Evolutionary conservation across 805 yeast genomes (phyloP), one percentile per base, ranked within the genome.

Genomic region (Cyberlindnera xylosilytica): DNA sequence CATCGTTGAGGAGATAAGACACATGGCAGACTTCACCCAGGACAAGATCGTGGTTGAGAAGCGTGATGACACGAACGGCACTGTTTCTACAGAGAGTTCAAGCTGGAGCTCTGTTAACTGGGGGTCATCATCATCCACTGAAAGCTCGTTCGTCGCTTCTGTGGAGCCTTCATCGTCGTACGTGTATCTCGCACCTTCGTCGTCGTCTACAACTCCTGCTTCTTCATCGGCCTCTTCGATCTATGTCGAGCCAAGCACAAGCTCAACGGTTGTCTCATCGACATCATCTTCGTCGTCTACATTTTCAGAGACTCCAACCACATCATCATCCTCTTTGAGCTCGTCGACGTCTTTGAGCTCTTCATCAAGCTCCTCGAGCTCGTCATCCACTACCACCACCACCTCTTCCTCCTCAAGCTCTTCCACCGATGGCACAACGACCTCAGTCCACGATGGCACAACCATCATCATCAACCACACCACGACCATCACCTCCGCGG

Each of bases 391-490:
- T 16, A 7, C 32, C n/a, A 15, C 32, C 13, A 6, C 32, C 9
- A 29, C 19, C 8, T 29, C 32, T 12, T 29, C 32, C 9, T 29
- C 19, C 19, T 29, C 32, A 6, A 15, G 19, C 7, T 27, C 30
- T 27, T 27, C 30, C 18, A 20, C 40, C 20, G 27, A 34, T 7
- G 37, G 27, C 3, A 23, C 48, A 17, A 39, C 47, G 16, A 27
- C 39, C n/a, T 41, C 51, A 3, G 35, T 32, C 10, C 41, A 52
- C 13, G 42, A 34, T 11, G 58, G 54, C 11, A 34, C 23, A 6
- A 54, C 56, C 3, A 26, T 46, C 10, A 48, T 56, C 28, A 55
- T 53, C 35, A 36, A 54, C 36, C 46, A 36, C 31, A 54, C 60
- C 4, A 47, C 52, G 1, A 50, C 55, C 10, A 19, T 51, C 6